Conservation (phyloP, 1,284 basidiomycete species). For the Trichosporon faecale region DNA sequence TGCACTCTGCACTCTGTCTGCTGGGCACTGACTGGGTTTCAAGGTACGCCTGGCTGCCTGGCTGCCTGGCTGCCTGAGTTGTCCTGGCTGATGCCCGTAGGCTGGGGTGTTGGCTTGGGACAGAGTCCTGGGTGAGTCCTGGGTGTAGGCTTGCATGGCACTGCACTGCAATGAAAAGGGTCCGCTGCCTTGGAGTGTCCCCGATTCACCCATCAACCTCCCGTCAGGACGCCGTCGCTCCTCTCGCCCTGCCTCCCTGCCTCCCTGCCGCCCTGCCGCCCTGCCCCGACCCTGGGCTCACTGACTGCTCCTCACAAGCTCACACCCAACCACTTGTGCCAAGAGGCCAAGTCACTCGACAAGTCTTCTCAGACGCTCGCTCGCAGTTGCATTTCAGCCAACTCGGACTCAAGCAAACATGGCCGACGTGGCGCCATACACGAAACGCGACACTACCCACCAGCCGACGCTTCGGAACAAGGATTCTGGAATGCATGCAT, state of each 20-base stretch:
- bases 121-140: no score
- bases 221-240: not conserved
- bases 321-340: not conserved
- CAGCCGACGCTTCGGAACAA: no score
- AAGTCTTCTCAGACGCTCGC: not conserved
- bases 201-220: not conserved
- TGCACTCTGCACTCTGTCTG: not conserved
- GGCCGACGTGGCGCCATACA: not conserved
- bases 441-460: not conserved
- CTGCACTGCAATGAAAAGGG: not conserved
- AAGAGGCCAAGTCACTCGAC: not conserved
- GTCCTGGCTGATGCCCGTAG: not conserved
- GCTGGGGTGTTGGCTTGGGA: not conserved
- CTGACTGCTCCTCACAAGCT: not conserved
- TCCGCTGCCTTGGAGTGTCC: not conserved
- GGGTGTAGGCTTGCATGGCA: not conserved
- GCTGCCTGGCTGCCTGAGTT: no score
- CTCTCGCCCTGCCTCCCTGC: not conserved
- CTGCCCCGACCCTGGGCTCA: not conserved
- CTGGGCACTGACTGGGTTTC: not conserved
- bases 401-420: not conserved
- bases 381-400: not conserved
- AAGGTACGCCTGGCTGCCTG: not conserved
- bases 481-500: not conserved
- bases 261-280: no score